A percentile compares a stretch with the other conserved stretches of the same genome.
Conservation (phyloP, 1,139 yeast genomes). For the Hyphopichia fennica region DNA sequence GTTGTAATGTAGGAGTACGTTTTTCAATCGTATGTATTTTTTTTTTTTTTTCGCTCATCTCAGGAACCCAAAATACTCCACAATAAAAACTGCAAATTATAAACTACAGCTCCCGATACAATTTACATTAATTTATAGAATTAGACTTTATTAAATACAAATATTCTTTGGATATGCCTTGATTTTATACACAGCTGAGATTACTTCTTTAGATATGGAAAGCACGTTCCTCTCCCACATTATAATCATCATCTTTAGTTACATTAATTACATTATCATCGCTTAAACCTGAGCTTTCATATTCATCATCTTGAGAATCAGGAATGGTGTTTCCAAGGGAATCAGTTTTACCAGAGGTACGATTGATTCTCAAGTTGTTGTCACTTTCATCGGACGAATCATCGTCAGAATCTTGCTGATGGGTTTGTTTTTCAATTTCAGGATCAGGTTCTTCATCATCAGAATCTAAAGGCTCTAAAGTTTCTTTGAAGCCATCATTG, state of each 20-base stretch:
- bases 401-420: constrained; percentile 12
- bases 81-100: too few species aligned
- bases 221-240: constrained; percentile 23
- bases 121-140: too few species aligned
- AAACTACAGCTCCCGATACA: too few species aligned
- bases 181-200: background rate
- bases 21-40: background rate
- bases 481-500: constrained; percentile 39
- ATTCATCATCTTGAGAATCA: constrained; percentile 10
- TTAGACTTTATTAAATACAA: too few species aligned
- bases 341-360: background rate
- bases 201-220: constrained; percentile 18
- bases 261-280: constrained; percentile 21
- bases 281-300: constrained; percentile 10
- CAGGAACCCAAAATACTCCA: too few species aligned
- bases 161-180: background rate
- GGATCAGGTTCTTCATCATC: constrained; percentile 33
- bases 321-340: constrained; percentile 1
- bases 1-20: too few species aligned
- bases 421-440: constrained; percentile 2
- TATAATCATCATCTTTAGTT: constrained; percentile 10
- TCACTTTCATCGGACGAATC: constrained; percentile 1
- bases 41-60: too few species aligned
- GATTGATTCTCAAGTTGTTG: constrained; percentile 1
- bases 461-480: constrained; percentile 30